A percentile compares a stretch with the other conserved stretches of the same genome.
Evolutionary conservation across 1,284 basidiomycete species (phyloP).

Genomic region (Ceratobasidium sp.): DNA sequence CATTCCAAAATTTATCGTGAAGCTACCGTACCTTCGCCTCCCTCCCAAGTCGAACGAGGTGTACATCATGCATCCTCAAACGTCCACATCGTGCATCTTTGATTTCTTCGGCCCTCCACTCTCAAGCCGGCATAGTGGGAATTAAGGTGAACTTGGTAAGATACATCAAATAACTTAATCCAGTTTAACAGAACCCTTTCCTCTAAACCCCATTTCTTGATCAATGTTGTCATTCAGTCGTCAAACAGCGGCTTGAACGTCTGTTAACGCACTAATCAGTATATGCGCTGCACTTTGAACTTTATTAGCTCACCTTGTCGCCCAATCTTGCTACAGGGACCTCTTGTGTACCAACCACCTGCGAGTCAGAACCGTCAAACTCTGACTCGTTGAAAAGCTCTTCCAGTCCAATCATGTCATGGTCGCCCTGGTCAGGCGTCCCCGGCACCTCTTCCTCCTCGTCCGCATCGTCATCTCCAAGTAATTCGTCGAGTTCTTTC

Average conservation of each 20-base stretch:
- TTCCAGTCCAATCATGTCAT: slow-evolving; percentile 24
- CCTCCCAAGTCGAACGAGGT: not conserved
- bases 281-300: not conserved
- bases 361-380: slow-evolving; percentile 36
- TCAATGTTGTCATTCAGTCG: slow-evolving; percentile 1
- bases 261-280: not conserved
- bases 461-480: slow-evolving; percentile 51
- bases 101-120: too few species aligned
- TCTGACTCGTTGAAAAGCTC: slow-evolving; percentile 42
- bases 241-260: slow-evolving; percentile 41
- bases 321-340: slow-evolving; percentile 30
- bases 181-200: not conserved
- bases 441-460: slow-evolving; percentile 46
- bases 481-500: slow-evolving; percentile 58
- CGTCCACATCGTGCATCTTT: not conserved
- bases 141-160: not conserved
- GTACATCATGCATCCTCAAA: not conserved
- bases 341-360: slow-evolving; percentile 35
- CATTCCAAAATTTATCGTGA: not conserved
- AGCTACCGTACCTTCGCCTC: not conserved
- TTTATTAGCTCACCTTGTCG: slow-evolving; percentile 19
- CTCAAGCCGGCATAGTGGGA: too few species aligned
- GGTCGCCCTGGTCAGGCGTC: slow-evolving; percentile 24
- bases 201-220: not conserved
- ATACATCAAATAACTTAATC: not conserved